Base-by-base conservation (phyloP, 2,329 filamentous ascomycete species). In the Talaromyces rugulosus region DNA sequence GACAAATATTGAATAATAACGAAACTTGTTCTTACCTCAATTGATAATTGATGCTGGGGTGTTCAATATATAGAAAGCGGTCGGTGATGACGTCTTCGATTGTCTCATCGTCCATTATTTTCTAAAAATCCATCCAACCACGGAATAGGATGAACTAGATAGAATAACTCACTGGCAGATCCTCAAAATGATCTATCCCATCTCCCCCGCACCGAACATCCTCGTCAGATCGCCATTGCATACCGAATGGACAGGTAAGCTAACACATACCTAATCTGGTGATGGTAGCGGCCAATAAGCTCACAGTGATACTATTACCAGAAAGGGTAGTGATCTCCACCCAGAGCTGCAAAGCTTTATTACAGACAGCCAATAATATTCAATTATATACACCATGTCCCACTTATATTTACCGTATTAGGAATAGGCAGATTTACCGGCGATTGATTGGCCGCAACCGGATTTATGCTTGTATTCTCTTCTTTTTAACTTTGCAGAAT, bases 311-410 rank as follows among this genome's bases (percentile, higher is more conserved):
- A 51, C 44, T 51, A 12, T 51, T 51, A 51, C 44, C 44, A 1
- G 5, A 28, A 23, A 5, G 8, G 44, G 44, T 11, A 51, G 18
- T 28, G 9, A 3, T 16, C 44, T 51, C 8, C 44, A 77, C 5
- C 36, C 14, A 14, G 36, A 40, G 36, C 36, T 40, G 36, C 5
- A n/a, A 40, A n/a, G 14, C 16, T 40, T n/a, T 7, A n/a, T 14
- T 6, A 16, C 5, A 4, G 14, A 7, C n/a, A 40, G 16, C 36
- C 36, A 40, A 40, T 40, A 0, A 40, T 2, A 40, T 40, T n/a
- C 5, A 40, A n/a, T 16, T 40, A 40, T n/a, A n/a, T n/a, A n/a
- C 14, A 16, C 1, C 7, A 2, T 8, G 14, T 14, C 36, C 36
- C 36, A 40, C 14, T n/a, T 1, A 40, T 0, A n/a, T n/a, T 0